Evolutionary conservation across 2,329 filamentous ascomycete genomes (phyloP).

Genomic region (Chaetomium strumarium): DNA sequence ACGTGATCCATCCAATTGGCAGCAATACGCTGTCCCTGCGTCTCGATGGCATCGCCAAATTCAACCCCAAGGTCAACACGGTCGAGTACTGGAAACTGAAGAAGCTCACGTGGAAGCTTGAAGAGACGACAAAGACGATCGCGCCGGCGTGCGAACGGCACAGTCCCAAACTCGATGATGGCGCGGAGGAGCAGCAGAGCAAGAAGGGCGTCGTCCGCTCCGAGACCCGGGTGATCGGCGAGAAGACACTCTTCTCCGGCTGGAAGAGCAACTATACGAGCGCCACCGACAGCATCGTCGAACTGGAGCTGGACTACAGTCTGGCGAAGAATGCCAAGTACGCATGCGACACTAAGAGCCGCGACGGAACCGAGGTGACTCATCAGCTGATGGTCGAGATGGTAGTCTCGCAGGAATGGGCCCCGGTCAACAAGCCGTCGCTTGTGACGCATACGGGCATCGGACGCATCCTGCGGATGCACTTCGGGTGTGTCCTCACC

Average conservation of each 20-base stretch:
- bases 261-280: conserved; percentile 72
- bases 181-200: conserved; percentile 30
- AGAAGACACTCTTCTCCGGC: conserved; percentile 74
- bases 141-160: conserved; percentile 78
- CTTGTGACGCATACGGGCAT: conserved; percentile 81
- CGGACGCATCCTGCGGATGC: conserved; percentile 85
- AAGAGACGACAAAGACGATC: conserved; percentile 75
- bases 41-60: conserved; percentile 76
- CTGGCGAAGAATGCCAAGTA: conserved; percentile 54
- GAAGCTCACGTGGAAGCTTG: conserved; percentile 87
- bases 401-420: conserved; percentile 88
- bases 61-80: conserved; percentile 62
- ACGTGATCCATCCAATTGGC: conserved; percentile 80
- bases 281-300: conserved; percentile 52
- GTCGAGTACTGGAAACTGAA: conserved; percentile 80
- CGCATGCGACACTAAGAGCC: conserved; percentile 70
- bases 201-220: conserved; percentile 67
- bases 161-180: conserved; percentile 45
- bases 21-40: conserved; percentile 73
- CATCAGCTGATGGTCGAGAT: conserved; percentile 89
- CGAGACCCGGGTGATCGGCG: conserved; percentile 70
- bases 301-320: conserved; percentile 76
- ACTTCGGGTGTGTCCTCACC: conserved; percentile 78
- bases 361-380: conserved; percentile 69
- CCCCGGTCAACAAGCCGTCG: conserved; percentile 59